phyloP scores from a whole-genome alignment of 345 rosid species.

The Syzygium oleosum region DNA sequence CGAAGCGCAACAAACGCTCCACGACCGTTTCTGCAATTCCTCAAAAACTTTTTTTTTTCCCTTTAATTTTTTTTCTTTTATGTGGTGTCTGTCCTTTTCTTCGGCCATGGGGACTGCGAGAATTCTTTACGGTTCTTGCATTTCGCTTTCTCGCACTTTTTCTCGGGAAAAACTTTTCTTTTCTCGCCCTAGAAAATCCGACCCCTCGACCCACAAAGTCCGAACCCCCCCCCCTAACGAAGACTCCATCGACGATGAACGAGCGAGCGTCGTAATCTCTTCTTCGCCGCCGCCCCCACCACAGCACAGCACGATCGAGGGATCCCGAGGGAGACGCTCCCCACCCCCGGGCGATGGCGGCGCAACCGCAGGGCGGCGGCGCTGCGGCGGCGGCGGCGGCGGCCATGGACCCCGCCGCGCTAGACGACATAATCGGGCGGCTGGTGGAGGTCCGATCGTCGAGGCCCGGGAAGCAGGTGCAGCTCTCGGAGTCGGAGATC shows the following conservation, averaged over 20 bases:
- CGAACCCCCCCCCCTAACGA: neutral
- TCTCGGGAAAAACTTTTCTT: neutral
- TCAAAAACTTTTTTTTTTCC: too few relatives aligned
- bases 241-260: neutral
- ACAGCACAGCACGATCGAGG: neutral
- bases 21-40: neutral
- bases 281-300: neutral
- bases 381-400: neutral
- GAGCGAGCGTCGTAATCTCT: neutral
- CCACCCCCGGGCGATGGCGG: neutral
- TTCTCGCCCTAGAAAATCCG: neutral
- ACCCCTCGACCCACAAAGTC: neutral
- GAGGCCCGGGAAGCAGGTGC: conserved; percentile 91
- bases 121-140: neutral
- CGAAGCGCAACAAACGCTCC: neutral
- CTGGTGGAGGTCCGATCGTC: conserved; percentile 83
- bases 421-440: conserved; percentile 77
- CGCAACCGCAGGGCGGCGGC: neutral
- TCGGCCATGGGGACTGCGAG: neutral
- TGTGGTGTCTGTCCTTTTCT: neutral
- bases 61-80: neutral
- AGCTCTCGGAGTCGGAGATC: conserved; percentile 88
- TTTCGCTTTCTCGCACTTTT: neutral
- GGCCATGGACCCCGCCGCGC: conserved; percentile 54
- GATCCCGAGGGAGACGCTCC: neutral